A percentile compares a stretch with the other conserved stretches of the same genome.
phyloP scores from a whole-genome alignment of 2,329 filamentous ascomycete species.

The Cladosporium austrohemisphaericum region DNA sequence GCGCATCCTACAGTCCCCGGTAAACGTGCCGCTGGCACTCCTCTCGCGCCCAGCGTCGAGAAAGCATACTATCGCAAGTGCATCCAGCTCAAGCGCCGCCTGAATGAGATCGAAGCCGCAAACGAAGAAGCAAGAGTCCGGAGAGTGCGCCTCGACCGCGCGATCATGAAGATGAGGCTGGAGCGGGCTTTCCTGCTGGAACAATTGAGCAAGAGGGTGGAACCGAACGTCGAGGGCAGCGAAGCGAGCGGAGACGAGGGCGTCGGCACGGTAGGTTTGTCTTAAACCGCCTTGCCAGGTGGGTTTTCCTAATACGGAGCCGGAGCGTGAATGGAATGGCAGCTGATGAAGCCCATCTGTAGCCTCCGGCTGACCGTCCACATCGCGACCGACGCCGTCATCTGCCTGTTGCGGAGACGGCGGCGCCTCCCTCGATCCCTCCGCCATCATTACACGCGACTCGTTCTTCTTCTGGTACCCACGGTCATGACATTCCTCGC shows the following conservation, averaged over 20 bases:
- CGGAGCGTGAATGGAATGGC: not conserved
- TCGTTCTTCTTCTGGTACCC: constrained; percentile 4
- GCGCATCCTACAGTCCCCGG: constrained; percentile 13
- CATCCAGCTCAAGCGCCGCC: constrained; percentile 86
- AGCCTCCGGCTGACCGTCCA: constrained; percentile 29
- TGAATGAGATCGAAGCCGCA: constrained; percentile 85
- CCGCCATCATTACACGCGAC: not conserved
- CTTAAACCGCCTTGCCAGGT: not conserved
- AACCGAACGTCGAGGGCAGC: constrained; percentile 43
- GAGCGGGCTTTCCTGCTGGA: constrained; percentile 64
- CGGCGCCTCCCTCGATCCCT: not conserved
- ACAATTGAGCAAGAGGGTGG: constrained; percentile 46
- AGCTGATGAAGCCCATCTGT: not conserved
- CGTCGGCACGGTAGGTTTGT: constrained; percentile 24
- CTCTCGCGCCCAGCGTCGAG: constrained; percentile 82
- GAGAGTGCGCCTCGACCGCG: constrained; percentile 73
- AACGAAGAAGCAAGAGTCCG: constrained; percentile 81
- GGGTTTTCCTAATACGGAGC: not conserved
- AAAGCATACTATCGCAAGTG: constrained; percentile 96
- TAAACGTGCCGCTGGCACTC: constrained; percentile 28
- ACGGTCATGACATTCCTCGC: no score
- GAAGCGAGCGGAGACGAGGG: constrained; percentile 33
- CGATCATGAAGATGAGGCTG: constrained; percentile 86
- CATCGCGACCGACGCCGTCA: constrained; percentile 30
- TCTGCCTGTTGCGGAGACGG: constrained; percentile 11